Evolutionary conservation across 176 grass and related monocot species (phyloP), one percentile per base, ranked within the genome.

Genomic region (Triticum monococcum): DNA sequence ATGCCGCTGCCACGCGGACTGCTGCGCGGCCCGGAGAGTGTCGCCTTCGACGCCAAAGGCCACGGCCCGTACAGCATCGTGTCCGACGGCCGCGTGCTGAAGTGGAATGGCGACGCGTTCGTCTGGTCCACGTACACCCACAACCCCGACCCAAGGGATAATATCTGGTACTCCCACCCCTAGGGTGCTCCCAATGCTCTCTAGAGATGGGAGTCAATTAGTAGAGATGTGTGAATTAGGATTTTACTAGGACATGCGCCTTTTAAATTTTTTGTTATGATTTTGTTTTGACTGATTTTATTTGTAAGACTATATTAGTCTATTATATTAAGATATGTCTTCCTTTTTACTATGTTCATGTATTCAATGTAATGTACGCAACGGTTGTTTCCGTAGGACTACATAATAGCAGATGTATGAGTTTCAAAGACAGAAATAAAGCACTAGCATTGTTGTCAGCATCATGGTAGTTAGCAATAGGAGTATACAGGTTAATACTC

Each of bases 21-120:
- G 22, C 70, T 73, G 70, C 70, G 70, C 38, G 70, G 70, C 38
- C 70, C 70, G n/a, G 70, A 73, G 70, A 73, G 70, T 12, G 70
- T 73, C 36, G 70, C 70, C 70, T 73, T 73, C 38, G 70, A 73
- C 70, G n/a, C 22, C 70, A 41, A 45, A 11, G 70, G 70, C 5
- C 37, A 45, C 0, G 70, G 70, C 3, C 70, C 70, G 0, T 73
- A 73, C 70, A 73, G 70, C 70, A n/a, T n/a, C 38, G 70, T 73
- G 22, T 73, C 70, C n/a, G 38, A 73, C 70, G 70, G 70, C 22
- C 70, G 70, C 70, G 38, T 73, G 5, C 70, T 73, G 2, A 73
- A 24, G n/a, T 73, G 70, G 70, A 73, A 45, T n/a, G 70, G 70
- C 38, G 70, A 73, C 70, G 12, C 5, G 1, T 0, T 45, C 22